These are phyloP conservation scores for Phytophthora pluvialis DNA, from an alignment of 352 stramenopile species.

Conservation along the genomic window DNA sequence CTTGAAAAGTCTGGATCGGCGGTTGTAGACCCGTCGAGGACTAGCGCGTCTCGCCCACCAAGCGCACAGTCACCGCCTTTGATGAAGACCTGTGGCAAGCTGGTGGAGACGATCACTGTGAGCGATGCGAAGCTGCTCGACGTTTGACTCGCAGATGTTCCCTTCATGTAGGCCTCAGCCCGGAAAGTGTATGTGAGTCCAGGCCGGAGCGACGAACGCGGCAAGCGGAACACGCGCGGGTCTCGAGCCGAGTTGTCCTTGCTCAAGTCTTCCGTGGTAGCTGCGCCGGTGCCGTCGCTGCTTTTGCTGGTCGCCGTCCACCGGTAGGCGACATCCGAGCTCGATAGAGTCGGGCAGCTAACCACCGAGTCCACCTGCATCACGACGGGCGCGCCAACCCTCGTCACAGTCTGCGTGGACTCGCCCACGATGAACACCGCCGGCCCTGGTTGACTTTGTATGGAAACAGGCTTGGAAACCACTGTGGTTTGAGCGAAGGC, in stretches of 20 bases:
- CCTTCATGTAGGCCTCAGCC: conserved; percentile 57
- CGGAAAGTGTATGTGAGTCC: conserved; percentile 65
- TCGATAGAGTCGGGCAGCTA: conserved; percentile 49
- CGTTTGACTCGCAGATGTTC: conserved; percentile 16
- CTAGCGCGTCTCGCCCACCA: conserved; percentile 53
- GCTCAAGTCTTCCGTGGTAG: conserved; percentile 42
- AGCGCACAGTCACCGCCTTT: conserved; percentile 54
- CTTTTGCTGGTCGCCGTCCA: conserved; percentile 50
- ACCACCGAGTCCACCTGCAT: conserved; percentile 56
- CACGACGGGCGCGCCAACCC: conserved; percentile 40
- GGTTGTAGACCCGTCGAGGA: conserved; percentile 55
- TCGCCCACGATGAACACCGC: conserved; percentile 59
- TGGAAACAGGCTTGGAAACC: conserved; percentile 36
- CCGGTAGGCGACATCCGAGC: conserved; percentile 44
- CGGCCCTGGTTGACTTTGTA: conserved; percentile 52
- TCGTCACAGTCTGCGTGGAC: conserved; percentile 41
- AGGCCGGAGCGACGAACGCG: conserved; percentile 40
- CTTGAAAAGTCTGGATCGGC: conserved; percentile 55
- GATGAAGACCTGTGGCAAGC: conserved; percentile 43
- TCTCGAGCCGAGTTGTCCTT: conserved; percentile 65
- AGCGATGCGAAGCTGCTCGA: conserved; percentile 50
- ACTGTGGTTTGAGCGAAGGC: conserved; percentile 50
- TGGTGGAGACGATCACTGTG: conserved; percentile 47
- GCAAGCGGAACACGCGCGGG: conserved; percentile 61
- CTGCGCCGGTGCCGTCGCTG: conserved; percentile 10